These are phyloP conservation scores for Microcyclospora pomicola DNA, from an alignment of 2,329 filamentous ascomycete genomes.

Conservation along the genomic window DNA sequence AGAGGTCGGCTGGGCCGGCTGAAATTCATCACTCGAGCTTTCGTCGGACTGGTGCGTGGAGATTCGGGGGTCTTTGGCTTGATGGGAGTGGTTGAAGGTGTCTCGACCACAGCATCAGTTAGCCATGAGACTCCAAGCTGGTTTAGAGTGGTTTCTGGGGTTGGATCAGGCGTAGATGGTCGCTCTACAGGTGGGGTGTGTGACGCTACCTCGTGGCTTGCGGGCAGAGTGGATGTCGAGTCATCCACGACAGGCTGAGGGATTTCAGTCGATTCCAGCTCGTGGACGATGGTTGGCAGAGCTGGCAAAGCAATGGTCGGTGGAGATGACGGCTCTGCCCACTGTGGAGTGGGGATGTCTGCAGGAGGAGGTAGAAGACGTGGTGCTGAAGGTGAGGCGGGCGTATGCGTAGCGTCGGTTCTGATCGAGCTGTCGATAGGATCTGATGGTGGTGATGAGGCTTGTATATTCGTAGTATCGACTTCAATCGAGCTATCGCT, in stretches of 20 bases:
- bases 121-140: neutral
- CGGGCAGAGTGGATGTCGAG: neutral
- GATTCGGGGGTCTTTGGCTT: neutral
- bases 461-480: neutral
- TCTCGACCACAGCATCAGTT: neutral
- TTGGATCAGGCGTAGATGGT: neutral
- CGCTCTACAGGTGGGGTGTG: neutral
- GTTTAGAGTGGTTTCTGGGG: neutral
- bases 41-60: neutral
- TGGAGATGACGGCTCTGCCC: neutral
- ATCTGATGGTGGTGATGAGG: neutral
- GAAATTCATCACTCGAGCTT: neutral
- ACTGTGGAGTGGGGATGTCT: neutral
- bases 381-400: neutral
- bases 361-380: neutral
- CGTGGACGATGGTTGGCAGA: neutral
- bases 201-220: neutral
- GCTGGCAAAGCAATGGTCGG: neutral
- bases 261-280: neutral
- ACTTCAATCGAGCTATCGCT: too few species aligned
- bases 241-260: neutral
- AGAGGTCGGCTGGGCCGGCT: neutral
- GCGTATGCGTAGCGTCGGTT: neutral
- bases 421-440: too few species aligned
- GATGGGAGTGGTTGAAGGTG: neutral